Evolutionary conservation across 306 rosid genomes (phyloP).

Genomic region (Clitoria ternatea): DNA sequence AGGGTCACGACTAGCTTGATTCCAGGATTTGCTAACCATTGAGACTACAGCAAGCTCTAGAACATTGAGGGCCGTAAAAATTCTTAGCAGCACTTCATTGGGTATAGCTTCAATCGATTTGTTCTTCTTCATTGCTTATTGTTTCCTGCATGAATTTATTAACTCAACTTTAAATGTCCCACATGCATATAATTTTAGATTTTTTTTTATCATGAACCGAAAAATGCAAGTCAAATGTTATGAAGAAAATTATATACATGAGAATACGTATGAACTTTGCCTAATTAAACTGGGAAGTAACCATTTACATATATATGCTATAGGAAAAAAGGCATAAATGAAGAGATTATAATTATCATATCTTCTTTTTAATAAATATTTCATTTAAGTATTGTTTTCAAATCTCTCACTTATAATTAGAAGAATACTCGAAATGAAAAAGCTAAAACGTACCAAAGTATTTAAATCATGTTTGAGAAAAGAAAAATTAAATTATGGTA

Average conservation of each 20-base stretch:
- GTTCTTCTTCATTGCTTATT: neutral
- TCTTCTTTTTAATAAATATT: no score
- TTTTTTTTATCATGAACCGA: neutral
- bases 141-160: neutral
- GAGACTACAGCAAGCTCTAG: slow-evolving; percentile 19
- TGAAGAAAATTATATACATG: neutral
- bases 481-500: no score
- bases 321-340: no score
- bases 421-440: no score
- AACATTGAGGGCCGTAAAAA: slow-evolving; percentile 20
- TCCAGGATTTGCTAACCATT: slow-evolving; percentile 13
- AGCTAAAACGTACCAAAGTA: no score
- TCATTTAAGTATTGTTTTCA: no score
- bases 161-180: neutral
- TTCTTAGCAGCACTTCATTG: neutral
- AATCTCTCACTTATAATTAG: no score
- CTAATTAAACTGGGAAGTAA: no score
- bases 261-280: no score
- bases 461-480: no score
- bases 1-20: slow-evolving; percentile 4
- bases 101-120: neutral
- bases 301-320: no score
- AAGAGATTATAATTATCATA: no score
- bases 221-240: neutral
- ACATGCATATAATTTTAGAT: neutral